Evolutionary conservation across 1,284 basidiomycete genomes (phyloP).

Genomic region (Marasmius fiardii): DNA sequence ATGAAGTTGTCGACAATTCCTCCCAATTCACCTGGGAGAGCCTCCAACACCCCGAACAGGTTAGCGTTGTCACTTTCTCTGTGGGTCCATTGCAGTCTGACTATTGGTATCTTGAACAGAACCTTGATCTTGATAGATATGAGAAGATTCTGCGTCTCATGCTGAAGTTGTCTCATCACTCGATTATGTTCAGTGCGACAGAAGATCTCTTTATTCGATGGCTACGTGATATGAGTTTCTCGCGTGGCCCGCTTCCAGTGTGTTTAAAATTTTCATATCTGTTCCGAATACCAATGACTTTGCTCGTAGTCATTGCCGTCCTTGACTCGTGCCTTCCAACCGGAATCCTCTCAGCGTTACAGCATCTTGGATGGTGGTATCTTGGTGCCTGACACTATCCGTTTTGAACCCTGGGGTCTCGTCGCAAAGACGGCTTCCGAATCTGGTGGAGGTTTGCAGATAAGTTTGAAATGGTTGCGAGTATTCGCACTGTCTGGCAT

Average conservation of each 20-base stretch:
- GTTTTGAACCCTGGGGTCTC: conserved; percentile 55
- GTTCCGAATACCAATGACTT: neutral
- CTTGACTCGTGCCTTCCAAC: conserved; percentile 55
- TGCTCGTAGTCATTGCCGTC: conserved; percentile 45
- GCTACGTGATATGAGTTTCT: conserved; percentile 47
- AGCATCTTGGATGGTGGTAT: conserved; percentile 33
- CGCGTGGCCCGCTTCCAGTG: conserved; percentile 35
- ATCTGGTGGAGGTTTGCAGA: conserved; percentile 42
- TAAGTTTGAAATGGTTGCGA: conserved; percentile 61
- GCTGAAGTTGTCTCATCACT: conserved; percentile 49
- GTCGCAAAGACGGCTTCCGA: conserved; percentile 43
- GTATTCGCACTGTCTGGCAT: conserved; percentile 67
- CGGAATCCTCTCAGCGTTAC: conserved; percentile 35
- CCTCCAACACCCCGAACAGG: conserved; percentile 3
- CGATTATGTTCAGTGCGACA: conserved; percentile 56
- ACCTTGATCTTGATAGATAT: conserved; percentile 22
- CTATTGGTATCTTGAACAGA: neutral
- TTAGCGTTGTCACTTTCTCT: neutral
- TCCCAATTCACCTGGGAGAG: conserved; percentile 3
- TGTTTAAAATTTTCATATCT: conserved; percentile 11
- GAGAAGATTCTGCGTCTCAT: conserved; percentile 49
- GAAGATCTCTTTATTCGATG: conserved; percentile 64
- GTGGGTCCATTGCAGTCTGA: too few species aligned
- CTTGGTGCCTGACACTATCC: conserved; percentile 23
- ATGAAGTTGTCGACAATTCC: conserved; percentile 36